A percentile compares a stretch with the other conserved stretches of the same genome.
These are phyloP conservation scores for Candida saitoana DNA, from an alignment of 805 yeast species.

Conservation along the genomic window DNA sequence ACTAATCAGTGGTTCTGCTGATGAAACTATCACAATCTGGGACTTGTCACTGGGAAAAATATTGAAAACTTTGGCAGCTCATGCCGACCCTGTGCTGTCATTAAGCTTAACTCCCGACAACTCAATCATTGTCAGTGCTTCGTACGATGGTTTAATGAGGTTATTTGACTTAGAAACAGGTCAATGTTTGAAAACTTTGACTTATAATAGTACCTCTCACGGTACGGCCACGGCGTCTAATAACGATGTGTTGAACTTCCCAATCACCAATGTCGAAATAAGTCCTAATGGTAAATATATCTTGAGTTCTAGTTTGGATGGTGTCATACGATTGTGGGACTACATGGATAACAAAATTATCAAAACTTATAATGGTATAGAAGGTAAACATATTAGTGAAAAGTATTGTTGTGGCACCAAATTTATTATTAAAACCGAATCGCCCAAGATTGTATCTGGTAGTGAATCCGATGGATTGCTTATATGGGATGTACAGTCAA, in stretches of 20 bases:
- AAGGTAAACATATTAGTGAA: slow-evolving; percentile 37
- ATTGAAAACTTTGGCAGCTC: slow-evolving; percentile 82
- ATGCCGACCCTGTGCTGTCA: slow-evolving; percentile 82
- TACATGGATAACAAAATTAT: slow-evolving; percentile 76
- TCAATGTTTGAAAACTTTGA: slow-evolving; percentile 85
- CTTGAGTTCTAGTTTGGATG: slow-evolving; percentile 77
- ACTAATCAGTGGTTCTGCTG: slow-evolving; percentile 78
- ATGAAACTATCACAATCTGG: slow-evolving; percentile 90
- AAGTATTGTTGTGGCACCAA: slow-evolving; percentile 51
- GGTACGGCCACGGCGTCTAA: slow-evolving; percentile 57
- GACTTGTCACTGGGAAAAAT: slow-evolving; percentile 68
- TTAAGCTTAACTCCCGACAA: slow-evolving; percentile 75
- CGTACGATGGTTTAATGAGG: slow-evolving; percentile 88
- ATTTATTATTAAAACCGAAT: slow-evolving; percentile 38
- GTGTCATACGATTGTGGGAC: slow-evolving; percentile 78
- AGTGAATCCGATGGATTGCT: slow-evolving; percentile 51
- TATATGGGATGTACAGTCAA: slow-evolving; percentile 67
- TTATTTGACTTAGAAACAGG: slow-evolving; percentile 86
- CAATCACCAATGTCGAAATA: slow-evolving; percentile 68
- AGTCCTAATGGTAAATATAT: slow-evolving; percentile 80
- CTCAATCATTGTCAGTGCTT: slow-evolving; percentile 77
- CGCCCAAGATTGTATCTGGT: slow-evolving; percentile 54
- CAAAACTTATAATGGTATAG: slow-evolving; percentile 53
- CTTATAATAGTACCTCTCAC: slow-evolving; percentile 65
- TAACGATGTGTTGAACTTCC: slow-evolving; percentile 49